These are phyloP conservation scores for Beauveria rudraprayagi DNA, from an alignment of 2,329 filamentous ascomycete species.

Conservation along the genomic window DNA sequence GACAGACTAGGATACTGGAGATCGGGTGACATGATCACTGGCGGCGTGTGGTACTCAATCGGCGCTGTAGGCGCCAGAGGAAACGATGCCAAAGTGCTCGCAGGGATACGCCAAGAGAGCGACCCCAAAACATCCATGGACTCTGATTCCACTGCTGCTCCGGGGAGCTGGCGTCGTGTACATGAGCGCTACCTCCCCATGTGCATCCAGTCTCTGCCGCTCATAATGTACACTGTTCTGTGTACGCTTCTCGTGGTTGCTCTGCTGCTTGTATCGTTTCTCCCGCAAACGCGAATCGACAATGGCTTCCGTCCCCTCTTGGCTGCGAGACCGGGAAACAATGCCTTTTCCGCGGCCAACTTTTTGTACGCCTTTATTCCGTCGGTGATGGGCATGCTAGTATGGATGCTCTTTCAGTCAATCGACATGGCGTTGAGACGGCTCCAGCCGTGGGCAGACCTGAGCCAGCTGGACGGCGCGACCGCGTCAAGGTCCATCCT, in stretches of 20 bases:
- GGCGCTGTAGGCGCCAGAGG: slow-evolving; percentile 42
- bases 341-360: slow-evolving; percentile 75
- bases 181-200: slow-evolving; percentile 63
- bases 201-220: slow-evolving; percentile 59
- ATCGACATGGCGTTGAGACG: slow-evolving; percentile 59
- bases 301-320: slow-evolving; percentile 66
- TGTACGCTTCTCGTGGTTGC: slow-evolving; percentile 56
- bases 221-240: slow-evolving; percentile 58
- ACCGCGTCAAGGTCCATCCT: slow-evolving; percentile 57
- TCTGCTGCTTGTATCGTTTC: slow-evolving; percentile 71
- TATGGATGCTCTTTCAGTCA: slow-evolving; percentile 60
- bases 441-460: slow-evolving; percentile 61
- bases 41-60: slow-evolving; percentile 70
- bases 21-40: slow-evolving; percentile 51
- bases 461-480: slow-evolving; percentile 49
- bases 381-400: slow-evolving; percentile 55
- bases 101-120: slow-evolving; percentile 20
- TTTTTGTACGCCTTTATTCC: slow-evolving; percentile 79
- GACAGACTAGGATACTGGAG: slow-evolving; percentile 85
- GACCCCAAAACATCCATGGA: slow-evolving; percentile 25
- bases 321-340: slow-evolving; percentile 46
- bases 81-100: slow-evolving; percentile 18
- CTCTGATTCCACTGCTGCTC: slow-evolving; percentile 22
- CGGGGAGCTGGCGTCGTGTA: slow-evolving; percentile 20
- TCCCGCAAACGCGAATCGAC: slow-evolving; percentile 56